Evolutionary conservation across 306 rosid genomes (phyloP).

Genomic region (Coriaria nepalensis): DNA sequence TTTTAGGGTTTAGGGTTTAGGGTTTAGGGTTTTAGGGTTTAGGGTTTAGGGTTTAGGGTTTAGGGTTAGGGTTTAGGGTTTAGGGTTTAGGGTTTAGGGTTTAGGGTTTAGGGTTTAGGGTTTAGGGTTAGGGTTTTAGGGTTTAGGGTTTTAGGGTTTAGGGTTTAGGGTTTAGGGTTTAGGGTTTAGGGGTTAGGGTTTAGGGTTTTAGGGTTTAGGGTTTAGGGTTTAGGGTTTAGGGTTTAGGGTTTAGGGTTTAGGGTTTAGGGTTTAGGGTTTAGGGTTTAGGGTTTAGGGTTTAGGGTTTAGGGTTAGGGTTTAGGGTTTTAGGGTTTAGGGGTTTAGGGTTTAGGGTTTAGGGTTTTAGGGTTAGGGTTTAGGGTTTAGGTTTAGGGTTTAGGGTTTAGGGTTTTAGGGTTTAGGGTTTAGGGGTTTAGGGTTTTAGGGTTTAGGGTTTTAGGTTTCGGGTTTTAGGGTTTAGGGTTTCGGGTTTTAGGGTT

Average conservation of each 20-base stretch:
- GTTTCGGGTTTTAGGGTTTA: too few species aligned
- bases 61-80: conserved; percentile 7
- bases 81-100: conserved; percentile 16
- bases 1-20: conserved; percentile 4
- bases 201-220: not conserved
- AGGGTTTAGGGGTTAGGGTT: conserved; percentile 16
- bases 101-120: conserved; percentile 15
- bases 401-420: conserved; percentile 6
- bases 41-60: conserved; percentile 1
- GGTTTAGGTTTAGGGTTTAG: conserved; percentile 4
- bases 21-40: too few species aligned
- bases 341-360: too few species aligned
- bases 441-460: not conserved
- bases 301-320: conserved; percentile 10
- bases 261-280: conserved; percentile 10
- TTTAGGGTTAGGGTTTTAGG: conserved; percentile 9
- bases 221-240: conserved; percentile 11
- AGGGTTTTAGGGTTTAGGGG: conserved; percentile 12
- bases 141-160: conserved; percentile 8
- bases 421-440: too few species aligned
- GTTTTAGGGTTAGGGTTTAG: conserved; percentile 7
- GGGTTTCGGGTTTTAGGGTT: too few species aligned
- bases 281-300: conserved; percentile 11
- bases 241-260: conserved; percentile 10
- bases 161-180: too few species aligned